phyloP scores from a whole-genome alignment of 169 alveolate genomes.

The Eimeria praecox region DNA sequence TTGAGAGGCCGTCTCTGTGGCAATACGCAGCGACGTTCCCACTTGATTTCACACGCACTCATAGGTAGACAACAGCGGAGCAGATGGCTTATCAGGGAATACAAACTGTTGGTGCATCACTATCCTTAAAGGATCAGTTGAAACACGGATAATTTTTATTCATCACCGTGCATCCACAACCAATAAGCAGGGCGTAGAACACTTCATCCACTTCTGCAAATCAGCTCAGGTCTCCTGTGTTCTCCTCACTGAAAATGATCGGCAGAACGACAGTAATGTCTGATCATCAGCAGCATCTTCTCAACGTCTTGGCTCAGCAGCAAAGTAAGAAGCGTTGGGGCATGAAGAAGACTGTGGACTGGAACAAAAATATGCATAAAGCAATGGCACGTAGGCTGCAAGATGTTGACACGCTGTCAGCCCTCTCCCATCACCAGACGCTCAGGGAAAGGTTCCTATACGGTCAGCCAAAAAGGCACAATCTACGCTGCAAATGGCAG shows the following conservation, averaged over 20 bases:
- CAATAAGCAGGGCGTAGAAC: no score
- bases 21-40: not conserved
- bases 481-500: slow-evolving; percentile 79
- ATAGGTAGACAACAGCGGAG: not conserved
- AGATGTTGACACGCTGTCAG: slow-evolving; percentile 70
- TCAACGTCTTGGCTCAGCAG: not conserved
- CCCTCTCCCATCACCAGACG: slow-evolving; percentile 72
- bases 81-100: slow-evolving; percentile 39
- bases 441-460: slow-evolving; percentile 66
- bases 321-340: not conserved
- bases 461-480: slow-evolving; percentile 35
- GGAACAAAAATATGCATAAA: not conserved
- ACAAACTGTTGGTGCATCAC: slow-evolving; percentile 51
- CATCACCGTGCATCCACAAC: slow-evolving; percentile 2
- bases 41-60: not conserved
- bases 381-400: no score
- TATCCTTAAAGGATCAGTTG: slow-evolving; percentile 22
- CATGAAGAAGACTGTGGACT: not conserved
- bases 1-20: slow-evolving; percentile 44
- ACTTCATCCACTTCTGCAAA: no score
- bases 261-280: slow-evolving; percentile 43
- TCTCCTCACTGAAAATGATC: slow-evolving; percentile 39
- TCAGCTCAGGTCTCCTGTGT: slow-evolving; percentile 25
- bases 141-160: slow-evolving; percentile 14
- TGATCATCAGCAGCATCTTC: not conserved